Base-by-base conservation (phyloP, 2,329 filamentous ascomycete species). In the Grosmannia penicillata region DNA sequence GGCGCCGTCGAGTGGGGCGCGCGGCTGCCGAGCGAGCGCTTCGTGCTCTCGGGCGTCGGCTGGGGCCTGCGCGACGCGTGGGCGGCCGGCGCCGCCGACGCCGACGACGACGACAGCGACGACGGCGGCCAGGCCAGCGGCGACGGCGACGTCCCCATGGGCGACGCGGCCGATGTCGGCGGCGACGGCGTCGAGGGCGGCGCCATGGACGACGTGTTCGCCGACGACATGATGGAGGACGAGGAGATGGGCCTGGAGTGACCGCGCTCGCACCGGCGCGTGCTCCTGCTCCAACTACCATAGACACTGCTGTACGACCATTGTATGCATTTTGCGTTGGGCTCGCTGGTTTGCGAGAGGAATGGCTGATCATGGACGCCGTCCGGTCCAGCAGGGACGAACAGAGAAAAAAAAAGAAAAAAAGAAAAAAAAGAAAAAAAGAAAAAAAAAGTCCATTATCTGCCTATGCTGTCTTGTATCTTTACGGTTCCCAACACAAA, bases 1-100 rank as follows among this genome's bases (percentile, higher is more conserved):
- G 61, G 70, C 11, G 66, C 70, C 30, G 72, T 71, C 49, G 77
- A 81, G 52, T 82, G 76, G 74, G 77, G 77, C 19, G 67, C 79
- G 7, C 60, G 77, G 10, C 55, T 82, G 43, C 77, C 77, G 1
- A 75, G 70, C 48, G 77, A 82, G 59, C 68, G 75, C 40, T 82
- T 80, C 48, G 76, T 80, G 23, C 61, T 81, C 32, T 78, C 69
- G 40, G 77, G 77, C 14, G 65, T 72, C 37, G 68, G 71, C 43
- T 82, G 77, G 77, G 72, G 72, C 0, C 52, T 81, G 42, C 66
- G 66, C 49, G 70, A 77, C 23, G 61, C 69, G 19, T 77, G 73
- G 68, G 67, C 58, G 3, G 58, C 56, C 2, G 60, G 52, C 31
- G 59, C 53, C 19, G 59, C 49, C 1, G 56, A 54, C n/a, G 63